Conservation (phyloP, 306 rosid genomes). For the Lablab purpureus region DNA sequence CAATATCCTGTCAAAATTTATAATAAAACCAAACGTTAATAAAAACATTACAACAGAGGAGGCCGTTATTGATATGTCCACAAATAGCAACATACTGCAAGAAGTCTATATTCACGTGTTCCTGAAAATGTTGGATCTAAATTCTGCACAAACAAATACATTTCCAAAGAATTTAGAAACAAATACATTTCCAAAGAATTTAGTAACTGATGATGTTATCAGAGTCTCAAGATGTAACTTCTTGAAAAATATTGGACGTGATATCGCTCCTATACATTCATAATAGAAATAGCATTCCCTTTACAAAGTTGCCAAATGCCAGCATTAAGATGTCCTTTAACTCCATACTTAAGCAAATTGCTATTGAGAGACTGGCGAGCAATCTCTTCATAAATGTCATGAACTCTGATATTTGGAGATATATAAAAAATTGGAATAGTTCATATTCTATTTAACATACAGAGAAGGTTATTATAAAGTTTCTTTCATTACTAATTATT, state of each 20-base stretch:
- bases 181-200: constrained; percentile 38
- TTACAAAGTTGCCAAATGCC: constrained; percentile 96
- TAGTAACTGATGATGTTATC: constrained; percentile 31
- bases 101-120: constrained; percentile 82
- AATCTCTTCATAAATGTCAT: constrained; percentile 82
- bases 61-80: constrained; percentile 13
- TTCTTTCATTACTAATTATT: neutral
- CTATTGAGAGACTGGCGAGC: constrained; percentile 91
- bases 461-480: constrained; percentile 25
- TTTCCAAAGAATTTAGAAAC: too few relatives aligned
- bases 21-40: constrained; percentile 3
- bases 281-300: constrained; percentile 80
- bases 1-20: constrained; percentile 67
- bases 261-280: constrained; percentile 88
- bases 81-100: constrained; percentile 65
- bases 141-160: constrained; percentile 87
- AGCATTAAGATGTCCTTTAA: constrained; percentile 95
- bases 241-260: constrained; percentile 67
- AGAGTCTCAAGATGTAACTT: constrained; percentile 36
- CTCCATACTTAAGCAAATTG: constrained; percentile 92
- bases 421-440: constrained; percentile 20
- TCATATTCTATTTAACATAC: constrained; percentile 15
- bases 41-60: neutral
- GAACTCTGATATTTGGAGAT: constrained; percentile 76
- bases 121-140: constrained; percentile 97